These are phyloP conservation scores for Papilionanthe hybrid DNA, from an alignment of 116 monocot genomes.

Conservation along the genomic window DNA sequence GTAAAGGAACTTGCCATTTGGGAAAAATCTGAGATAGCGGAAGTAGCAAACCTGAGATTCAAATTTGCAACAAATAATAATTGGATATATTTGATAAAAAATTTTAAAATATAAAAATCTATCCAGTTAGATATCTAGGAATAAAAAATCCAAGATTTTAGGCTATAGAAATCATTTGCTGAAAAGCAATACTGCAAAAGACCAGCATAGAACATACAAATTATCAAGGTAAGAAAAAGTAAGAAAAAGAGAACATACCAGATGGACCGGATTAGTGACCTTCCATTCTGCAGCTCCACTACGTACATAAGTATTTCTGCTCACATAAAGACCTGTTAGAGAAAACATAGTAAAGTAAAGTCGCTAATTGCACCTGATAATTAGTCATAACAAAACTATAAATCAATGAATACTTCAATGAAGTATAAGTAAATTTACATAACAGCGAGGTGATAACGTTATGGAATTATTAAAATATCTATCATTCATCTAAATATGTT, in stretches of 20 bases:
- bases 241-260: conserved; percentile 45
- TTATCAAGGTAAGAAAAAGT: not conserved
- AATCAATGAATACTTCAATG: not conserved
- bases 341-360: not conserved
- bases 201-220: not conserved
- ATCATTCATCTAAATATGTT: not conserved
- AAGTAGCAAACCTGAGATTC: conserved; percentile 77
- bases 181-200: not conserved
- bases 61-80: not conserved
- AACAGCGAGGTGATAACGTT: not conserved
- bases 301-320: conserved; percentile 89
- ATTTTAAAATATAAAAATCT: not conserved
- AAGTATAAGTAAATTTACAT: not conserved
- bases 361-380: conserved; percentile 4
- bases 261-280: conserved; percentile 80
- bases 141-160: not conserved
- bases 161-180: not conserved
- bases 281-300: conserved; percentile 85
- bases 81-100: not conserved
- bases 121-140: not conserved
- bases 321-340: conserved; percentile 81
- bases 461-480: not conserved
- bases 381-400: not conserved
- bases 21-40: conserved; percentile 81
- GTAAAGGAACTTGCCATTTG: conserved; percentile 79